phyloP scores from a whole-genome alignment of 345 rosid genomes.

The Ceriops zippeliana region DNA sequence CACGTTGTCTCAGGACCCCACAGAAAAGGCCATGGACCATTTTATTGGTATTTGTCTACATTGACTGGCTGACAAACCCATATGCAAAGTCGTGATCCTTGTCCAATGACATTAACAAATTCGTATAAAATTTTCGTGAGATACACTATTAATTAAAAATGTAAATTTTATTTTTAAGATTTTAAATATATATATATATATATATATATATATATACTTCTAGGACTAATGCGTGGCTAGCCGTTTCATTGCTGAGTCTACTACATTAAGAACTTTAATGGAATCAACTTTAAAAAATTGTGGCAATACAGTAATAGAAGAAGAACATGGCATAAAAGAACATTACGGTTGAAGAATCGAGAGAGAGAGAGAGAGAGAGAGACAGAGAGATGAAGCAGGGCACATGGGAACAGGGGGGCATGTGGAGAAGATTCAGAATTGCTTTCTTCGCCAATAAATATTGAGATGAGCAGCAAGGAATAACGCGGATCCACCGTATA shows the following conservation, averaged over 20 bases:
- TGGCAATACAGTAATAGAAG: neutral
- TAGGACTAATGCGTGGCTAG: constrained; percentile 5
- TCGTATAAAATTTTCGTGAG: too few species aligned
- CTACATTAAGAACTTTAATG: neutral
- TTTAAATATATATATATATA: too few species aligned
- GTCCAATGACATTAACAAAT: too few species aligned
- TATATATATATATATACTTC: neutral
- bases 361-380: constrained; percentile 6
- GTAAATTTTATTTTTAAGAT: too few species aligned
- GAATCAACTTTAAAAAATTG: constrained; percentile 6
- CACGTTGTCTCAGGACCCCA: too few species aligned
- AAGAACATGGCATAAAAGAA: constrained; percentile 10
- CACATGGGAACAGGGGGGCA: constrained; percentile 80
- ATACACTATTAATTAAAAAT: too few species aligned
- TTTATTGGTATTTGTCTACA: too few species aligned
- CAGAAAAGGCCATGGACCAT: too few species aligned
- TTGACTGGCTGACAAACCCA: too few species aligned
- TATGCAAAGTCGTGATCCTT: too few species aligned
- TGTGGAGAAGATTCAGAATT: constrained; percentile 73
- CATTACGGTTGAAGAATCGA: constrained; percentile 17
- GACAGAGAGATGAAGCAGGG: constrained; percentile 30
- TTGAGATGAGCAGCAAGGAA: constrained; percentile 37
- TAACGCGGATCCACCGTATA: constrained; percentile 52
- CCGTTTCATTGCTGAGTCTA: constrained; percentile 7
- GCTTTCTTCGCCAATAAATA: constrained; percentile 30